Conservation (phyloP, 345 rosid genomes). For the Lepidium africanum region DNA sequence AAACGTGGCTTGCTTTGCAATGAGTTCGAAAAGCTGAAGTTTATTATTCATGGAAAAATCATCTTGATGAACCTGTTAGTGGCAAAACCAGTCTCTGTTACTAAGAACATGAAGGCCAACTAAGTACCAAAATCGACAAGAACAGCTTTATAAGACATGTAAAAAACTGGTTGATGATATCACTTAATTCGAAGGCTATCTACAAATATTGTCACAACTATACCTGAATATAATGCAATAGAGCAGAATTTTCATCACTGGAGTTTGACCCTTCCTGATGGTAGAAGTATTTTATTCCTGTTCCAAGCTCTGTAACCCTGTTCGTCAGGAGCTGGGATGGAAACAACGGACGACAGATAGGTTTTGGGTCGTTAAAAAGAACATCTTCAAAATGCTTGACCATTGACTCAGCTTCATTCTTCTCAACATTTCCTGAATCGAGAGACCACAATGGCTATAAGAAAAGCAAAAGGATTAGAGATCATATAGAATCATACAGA, state of each 20-base stretch:
- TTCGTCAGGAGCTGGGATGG: conserved; percentile 66
- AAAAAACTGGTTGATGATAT: neutral
- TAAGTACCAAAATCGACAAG: neutral
- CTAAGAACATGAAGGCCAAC: neutral
- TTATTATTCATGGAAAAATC: conserved; percentile 55
- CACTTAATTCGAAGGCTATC: too few relatives aligned
- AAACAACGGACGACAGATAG: conserved; percentile 57
- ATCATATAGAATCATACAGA: neutral
- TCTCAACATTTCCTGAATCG: conserved; percentile 56
- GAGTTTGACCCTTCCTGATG: conserved; percentile 58
- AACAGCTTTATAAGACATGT: neutral
- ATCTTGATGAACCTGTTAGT: conserved; percentile 67
- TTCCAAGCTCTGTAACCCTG: conserved; percentile 56
- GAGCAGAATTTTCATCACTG: conserved; percentile 67
- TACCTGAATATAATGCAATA: conserved; percentile 89
- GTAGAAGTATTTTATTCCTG: conserved; percentile 45
- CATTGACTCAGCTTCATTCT: conserved; percentile 55
- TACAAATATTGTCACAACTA: neutral
- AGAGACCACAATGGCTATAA: neutral
- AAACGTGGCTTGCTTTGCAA: conserved; percentile 73
- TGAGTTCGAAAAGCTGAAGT: conserved; percentile 62
- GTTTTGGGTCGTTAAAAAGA: conserved; percentile 48
- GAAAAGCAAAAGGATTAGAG: neutral
- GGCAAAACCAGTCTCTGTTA: neutral
- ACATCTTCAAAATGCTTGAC: conserved; percentile 49